Conservation (phyloP, 2,329 filamentous ascomycete species). For the Colletotrichum sp. region DNA sequence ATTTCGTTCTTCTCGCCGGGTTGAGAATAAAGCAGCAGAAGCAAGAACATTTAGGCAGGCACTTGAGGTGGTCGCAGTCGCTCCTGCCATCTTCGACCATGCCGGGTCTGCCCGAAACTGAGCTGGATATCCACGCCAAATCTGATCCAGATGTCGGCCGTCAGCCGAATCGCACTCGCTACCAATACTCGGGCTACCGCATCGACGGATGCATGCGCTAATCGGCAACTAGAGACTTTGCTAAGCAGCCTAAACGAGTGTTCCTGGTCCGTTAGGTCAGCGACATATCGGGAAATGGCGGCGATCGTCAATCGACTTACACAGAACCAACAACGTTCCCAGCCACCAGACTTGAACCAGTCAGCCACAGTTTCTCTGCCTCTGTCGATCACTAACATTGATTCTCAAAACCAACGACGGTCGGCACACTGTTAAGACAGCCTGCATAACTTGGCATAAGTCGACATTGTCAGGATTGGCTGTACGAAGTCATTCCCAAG, state of each 20-base stretch:
- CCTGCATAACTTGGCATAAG: not conserved
- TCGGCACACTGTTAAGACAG: not conserved
- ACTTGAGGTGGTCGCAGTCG: not conserved
- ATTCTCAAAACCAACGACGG: not conserved
- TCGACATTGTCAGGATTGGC: not conserved
- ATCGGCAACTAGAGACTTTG: not conserved
- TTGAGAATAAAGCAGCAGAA: not conserved
- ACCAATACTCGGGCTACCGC: not conserved
- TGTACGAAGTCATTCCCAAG: conserved; percentile 2
- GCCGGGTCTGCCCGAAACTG: not conserved
- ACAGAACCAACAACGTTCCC: not conserved
- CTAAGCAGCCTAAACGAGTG: not conserved
- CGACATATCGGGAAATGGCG: not conserved
- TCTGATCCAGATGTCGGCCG: not conserved
- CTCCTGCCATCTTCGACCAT: not conserved
- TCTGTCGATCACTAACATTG: not conserved
- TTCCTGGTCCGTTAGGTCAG: not conserved
- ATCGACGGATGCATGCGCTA: not conserved
- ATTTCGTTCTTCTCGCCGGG: not conserved
- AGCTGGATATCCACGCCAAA: not conserved
- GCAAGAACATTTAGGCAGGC: not conserved
- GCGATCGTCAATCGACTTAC: not conserved
- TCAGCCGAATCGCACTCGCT: not conserved
- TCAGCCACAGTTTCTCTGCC: not conserved
- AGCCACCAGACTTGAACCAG: not conserved